These are phyloP conservation scores for Candida endomychidarum DNA, from an alignment of 805 yeast species.

Conservation along the genomic window DNA sequence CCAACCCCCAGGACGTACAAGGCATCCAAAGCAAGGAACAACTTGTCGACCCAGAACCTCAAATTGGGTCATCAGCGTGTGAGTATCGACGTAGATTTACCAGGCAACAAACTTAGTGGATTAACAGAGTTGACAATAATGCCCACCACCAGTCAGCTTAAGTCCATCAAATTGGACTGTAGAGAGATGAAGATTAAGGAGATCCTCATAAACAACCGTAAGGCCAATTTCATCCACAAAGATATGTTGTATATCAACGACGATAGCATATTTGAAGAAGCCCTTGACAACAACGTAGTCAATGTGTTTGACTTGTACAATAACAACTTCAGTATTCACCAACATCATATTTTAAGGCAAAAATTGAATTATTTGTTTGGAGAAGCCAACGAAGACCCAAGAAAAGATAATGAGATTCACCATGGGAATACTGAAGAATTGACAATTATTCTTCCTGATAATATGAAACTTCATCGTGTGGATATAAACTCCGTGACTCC, in stretches of 20 bases:
- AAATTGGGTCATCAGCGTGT: conserved; percentile 84
- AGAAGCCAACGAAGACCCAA: conserved; percentile 39
- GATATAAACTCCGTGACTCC: conserved; percentile 28
- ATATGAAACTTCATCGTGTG: conserved; percentile 54
- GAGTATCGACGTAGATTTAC: conserved; percentile 73
- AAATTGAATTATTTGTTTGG: conserved; percentile 54
- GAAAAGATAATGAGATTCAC: conserved; percentile 14
- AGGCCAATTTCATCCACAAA: conserved; percentile 52
- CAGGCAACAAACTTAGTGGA: conserved; percentile 60
- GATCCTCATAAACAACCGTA: conserved; percentile 58
- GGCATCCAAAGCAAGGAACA: conserved; percentile 20
- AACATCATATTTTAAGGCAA: conserved; percentile 59
- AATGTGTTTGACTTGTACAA: conserved; percentile 46
- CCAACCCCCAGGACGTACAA: conserved; percentile 22
- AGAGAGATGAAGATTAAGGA: conserved; percentile 67
- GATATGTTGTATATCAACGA: conserved; percentile 51
- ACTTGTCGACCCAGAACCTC: conserved; percentile 47
- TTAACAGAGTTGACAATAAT: conserved; percentile 79
- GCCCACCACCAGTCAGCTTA: conserved; percentile 63
- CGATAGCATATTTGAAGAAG: conserved; percentile 28
- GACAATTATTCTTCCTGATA: conserved; percentile 61
- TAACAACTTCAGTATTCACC: conserved; percentile 42
- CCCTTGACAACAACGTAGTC: conserved; percentile 22
- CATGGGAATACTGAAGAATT: conserved; percentile 62
- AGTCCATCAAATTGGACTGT: conserved; percentile 70